A percentile compares a stretch with the other conserved stretches of the same genome.
Conservation (phyloP, 257 asterid genomes). For the Coffea eugenioides region DNA sequence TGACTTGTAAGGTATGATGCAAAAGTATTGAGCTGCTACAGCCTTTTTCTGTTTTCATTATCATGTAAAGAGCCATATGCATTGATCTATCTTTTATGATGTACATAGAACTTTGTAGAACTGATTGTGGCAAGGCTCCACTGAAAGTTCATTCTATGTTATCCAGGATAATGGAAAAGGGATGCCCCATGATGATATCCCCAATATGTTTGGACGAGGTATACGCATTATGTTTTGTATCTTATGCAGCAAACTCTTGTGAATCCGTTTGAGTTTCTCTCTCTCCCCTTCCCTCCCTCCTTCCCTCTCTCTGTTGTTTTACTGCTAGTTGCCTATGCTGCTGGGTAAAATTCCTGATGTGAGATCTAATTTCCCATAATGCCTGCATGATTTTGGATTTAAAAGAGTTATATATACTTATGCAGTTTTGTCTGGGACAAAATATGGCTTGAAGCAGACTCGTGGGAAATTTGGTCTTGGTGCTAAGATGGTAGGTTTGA, state of each 20-base stretch:
- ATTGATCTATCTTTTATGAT: too few relatives aligned
- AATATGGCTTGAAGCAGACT: conserved; percentile 93
- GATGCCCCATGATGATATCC: conserved; percentile 96
- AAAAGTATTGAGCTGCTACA: conserved; percentile 9
- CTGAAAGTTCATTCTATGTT: conserved; percentile 15
- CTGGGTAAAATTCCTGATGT: background rate
- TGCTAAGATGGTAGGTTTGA: conserved; percentile 81
- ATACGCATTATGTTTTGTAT: background rate
- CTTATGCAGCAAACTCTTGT: background rate
- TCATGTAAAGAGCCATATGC: background rate
- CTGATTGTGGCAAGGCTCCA: background rate
- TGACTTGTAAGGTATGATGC: conserved; percentile 66
- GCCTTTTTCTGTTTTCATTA: conserved; percentile 5
- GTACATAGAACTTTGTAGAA: background rate
- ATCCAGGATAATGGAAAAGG: conserved; percentile 91
- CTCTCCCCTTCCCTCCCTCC: background rate
- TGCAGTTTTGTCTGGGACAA: conserved; percentile 94
- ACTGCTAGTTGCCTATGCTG: background rate
- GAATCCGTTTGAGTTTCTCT: background rate
- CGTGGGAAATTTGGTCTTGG: conserved; percentile 95
- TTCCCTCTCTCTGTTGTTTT: background rate
- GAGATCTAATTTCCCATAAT: background rate
- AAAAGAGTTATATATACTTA: conserved; percentile 19
- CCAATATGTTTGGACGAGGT: conserved; percentile 98
- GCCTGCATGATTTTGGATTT: conserved; percentile 1